Base-by-base conservation (phyloP, 768 basidiomycete species). In the Tricholoma hemisulphureum region DNA sequence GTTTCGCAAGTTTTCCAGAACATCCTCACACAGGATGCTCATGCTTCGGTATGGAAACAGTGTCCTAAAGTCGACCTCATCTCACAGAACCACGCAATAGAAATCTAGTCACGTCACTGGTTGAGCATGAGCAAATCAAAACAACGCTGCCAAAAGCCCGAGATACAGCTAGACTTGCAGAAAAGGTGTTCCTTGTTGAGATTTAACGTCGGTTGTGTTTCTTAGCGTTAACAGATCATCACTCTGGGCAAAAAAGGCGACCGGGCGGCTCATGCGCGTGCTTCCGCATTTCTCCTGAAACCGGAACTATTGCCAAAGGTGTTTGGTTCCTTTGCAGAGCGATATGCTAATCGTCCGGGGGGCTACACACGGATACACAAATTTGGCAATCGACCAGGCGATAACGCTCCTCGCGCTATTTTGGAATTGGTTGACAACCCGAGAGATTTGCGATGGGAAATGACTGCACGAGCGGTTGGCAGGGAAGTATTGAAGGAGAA, bases 391-490 rank as follows among this genome's bases (percentile, higher is more conserved):
- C 85, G 96, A 5, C 79, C 76, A 56, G 95, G 95, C 13, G 97
- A 99, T 77, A 92, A 95, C 65, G 97, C 97, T 23, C 93, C 95
- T 2, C 81, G 88, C 65, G 95, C 95, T 3, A 84, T 99, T 61
- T 73, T 99, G 43, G 93, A 96, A 70, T 79, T 99, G n/a, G 95
- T 98, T 28, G 97, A 98, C 77, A 90, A 91, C 66, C 93, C 93
- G 14, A 79, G 83, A 57, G 97, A 99, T 75, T 75, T 98, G 41
- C 86, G 87, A 59, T 90, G 87, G 69, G 93, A 95, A 70, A 84
- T 95, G 79, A 88, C 91, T 14, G 90, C 96, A 21, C 84, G 92
- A 53, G 85, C 92, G 1, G 81, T 95, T 28, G 97, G 94, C 1
- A 85, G 91, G 79, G 95, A 98, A 66, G 64, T 93, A 32, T 66